Percentiles rank a stretch among this genome's conserved stretches.
These are phyloP conservation scores for Medicago truncatula DNA, from an alignment of 306 rosid genomes.

Conservation along the genomic window MtrunA17r5.0-ANR NC_053048.1:31446001-31446500, in stretches of 20 bases:
- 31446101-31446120: not conserved
- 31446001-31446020: constrained; percentile 94
- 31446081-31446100: not conserved
- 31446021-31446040: not conserved
- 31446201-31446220: constrained; percentile 19
- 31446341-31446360: constrained; percentile 11
- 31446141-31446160: not conserved
- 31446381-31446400: not conserved
- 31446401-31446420: constrained; percentile 40
- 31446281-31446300: constrained; percentile 14
- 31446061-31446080: not conserved
- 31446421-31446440: constrained; percentile 61
- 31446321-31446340: not conserved
- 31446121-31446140: not conserved
- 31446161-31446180: not conserved
- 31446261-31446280: constrained; percentile 29
- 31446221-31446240: not conserved
- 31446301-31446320: constrained; percentile 27
- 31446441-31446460: constrained; percentile 58
- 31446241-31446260: constrained; percentile 2
- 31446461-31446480: constrained; percentile 55
- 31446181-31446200: not conserved
- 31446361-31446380: constrained; percentile 44
- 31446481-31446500: constrained; percentile 48
- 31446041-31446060: not conserved